Conservation (phyloP, 1,284 basidiomycete species). For the Ganoderma boninense region DNA sequence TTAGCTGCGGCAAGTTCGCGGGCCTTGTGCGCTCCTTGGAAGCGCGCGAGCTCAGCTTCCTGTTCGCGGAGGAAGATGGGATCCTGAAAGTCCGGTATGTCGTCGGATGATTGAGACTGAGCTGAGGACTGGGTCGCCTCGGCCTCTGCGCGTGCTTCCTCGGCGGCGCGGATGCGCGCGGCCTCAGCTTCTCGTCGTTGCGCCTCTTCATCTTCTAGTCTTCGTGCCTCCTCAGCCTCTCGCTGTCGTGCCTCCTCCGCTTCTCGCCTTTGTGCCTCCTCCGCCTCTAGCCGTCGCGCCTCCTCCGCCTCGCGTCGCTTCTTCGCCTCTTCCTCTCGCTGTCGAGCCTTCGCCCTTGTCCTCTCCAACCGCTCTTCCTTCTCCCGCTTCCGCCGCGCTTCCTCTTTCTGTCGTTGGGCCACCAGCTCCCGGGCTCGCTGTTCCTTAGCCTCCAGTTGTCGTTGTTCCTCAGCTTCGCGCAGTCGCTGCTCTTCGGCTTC, state of each 20-base stretch:
- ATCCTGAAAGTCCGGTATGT: conserved; percentile 22
- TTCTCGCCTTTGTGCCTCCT: conserved; percentile 10
- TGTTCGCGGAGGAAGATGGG: conserved; percentile 35
- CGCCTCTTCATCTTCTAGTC: conserved; percentile 17
- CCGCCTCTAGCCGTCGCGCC: too few species aligned
- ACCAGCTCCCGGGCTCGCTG: conserved; percentile 17
- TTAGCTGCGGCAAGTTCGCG: conserved; percentile 20
- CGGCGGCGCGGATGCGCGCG: conserved; percentile 7
- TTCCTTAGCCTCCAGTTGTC: conserved; percentile 17
- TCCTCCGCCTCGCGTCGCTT: conserved; percentile 3
- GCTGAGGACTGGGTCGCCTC: neutral
- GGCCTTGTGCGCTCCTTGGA: conserved; percentile 19
- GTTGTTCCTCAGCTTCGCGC: conserved; percentile 20
- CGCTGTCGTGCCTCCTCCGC: conserved; percentile 9
- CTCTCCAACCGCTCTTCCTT: too few species aligned
- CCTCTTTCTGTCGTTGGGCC: conserved; percentile 15
- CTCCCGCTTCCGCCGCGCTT: too few species aligned
- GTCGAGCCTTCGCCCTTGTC: neutral
- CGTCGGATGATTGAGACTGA: conserved; percentile 8
- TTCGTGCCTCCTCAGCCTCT: conserved; percentile 13
- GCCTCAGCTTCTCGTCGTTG: conserved; percentile 21
- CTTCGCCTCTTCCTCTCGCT: conserved; percentile 23
- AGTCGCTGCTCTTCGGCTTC: conserved; percentile 16
- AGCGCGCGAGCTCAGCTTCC: conserved; percentile 30
- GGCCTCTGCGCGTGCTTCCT: conserved; percentile 12